Evolutionary conservation across 345 rosid species (phyloP), one percentile per base, ranked within the genome.

Genomic region (Noccaea bulbosa): DNA sequence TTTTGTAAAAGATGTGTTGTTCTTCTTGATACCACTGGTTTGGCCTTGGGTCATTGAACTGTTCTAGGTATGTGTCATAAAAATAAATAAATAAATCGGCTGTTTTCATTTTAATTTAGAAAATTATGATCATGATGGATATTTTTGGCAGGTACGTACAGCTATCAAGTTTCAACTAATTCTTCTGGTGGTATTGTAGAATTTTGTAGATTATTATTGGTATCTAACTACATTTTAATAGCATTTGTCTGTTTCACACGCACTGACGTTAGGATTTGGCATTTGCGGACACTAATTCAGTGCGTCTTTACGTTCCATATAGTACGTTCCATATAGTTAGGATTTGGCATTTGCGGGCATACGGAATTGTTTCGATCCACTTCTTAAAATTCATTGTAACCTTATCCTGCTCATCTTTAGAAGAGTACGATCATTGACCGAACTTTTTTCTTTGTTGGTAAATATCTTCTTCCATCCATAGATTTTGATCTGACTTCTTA

Each of bases 151-250:
- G 51, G 70, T 27, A 27, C 4, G 30, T 27, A 64, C 35, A 55
- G 30, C 37, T 55, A 54, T 72, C 34, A 72, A 64, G 59, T 64
- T 64, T 47, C 50, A 64, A 46, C 63, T 65, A 65, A 38, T 48
- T 65, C 17, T 48, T 47, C 17, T n/a, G 77, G 71, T 39, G 60
- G 32, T 39, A 41, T 56, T 54, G 46, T 34, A 33, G 43, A 52
- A 53, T 11, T 15, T 55, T 45, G 35, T 15, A 45, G 44, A 11
- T 67, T 45, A 22, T 55, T 67, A 54, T 17, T 49, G 73, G 46
- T 57, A 39, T 47, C 32, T 55, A 33, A 10, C 53, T 9, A 57
- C 39, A 14, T 11, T 68, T 68, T 34, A 30, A 41, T 17, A 17
- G 20, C 14, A 2, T 11, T 11, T 24, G 40, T 11, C 34, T 22